Evolutionary conservation across 805 yeast species (phyloP).

Genomic region (Barnettozyma vustinii): DNA sequence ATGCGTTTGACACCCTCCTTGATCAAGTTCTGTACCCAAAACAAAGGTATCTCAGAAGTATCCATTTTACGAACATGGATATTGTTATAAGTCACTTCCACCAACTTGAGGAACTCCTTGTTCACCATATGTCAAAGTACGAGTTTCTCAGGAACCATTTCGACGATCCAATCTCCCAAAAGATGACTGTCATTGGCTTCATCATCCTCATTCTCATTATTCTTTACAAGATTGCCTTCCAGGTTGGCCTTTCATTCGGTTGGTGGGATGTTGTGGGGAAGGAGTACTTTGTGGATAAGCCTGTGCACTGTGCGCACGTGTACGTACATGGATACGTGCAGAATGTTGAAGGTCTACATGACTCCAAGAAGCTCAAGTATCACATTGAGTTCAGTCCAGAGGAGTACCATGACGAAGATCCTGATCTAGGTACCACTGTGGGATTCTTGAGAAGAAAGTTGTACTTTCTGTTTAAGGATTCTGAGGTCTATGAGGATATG

Average conservation of each 20-base stretch:
- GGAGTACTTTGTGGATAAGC: constrained; percentile 64
- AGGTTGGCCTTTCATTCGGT: constrained; percentile 37
- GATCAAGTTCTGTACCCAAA: too few relatives aligned
- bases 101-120: neutral
- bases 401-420: constrained; percentile 55
- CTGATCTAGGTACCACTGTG: constrained; percentile 66
- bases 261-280: constrained; percentile 49
- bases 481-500: constrained; percentile 27
- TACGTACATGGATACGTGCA: constrained; percentile 46
- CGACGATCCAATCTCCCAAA: constrained; percentile 17
- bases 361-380: constrained; percentile 37
- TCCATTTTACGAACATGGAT: neutral
- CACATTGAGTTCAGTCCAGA: constrained; percentile 80
- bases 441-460: constrained; percentile 54
- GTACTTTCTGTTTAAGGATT: constrained; percentile 48
- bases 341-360: constrained; percentile 10
- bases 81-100: neutral
- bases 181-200: constrained; percentile 22
- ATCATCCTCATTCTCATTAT: constrained; percentile 18
- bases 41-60: neutral
- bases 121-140: neutral
- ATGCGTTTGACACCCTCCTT: too few relatives aligned
- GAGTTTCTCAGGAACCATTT: constrained; percentile 20
- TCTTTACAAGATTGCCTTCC: constrained; percentile 35
- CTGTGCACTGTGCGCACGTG: constrained; percentile 75